A percentile compares a stretch with the other conserved stretches of the same genome.
Evolutionary conservation across 768 basidiomycete species (phyloP).

Genomic region (Russula dissimulans): DNA sequence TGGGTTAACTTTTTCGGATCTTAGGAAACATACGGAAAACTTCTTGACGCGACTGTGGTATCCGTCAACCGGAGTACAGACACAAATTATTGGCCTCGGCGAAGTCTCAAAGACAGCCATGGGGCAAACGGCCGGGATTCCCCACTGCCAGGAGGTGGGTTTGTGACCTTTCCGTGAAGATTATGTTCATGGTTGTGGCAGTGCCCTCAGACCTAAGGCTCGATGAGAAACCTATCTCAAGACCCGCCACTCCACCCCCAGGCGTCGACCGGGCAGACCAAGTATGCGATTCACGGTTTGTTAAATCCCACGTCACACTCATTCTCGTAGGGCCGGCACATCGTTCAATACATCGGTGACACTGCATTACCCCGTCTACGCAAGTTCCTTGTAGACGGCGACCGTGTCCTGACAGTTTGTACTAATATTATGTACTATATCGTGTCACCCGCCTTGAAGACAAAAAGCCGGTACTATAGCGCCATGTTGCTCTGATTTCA

Average conservation of each 20-base stretch:
- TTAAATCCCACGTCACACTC: background rate
- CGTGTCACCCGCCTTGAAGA: conserved; percentile 70
- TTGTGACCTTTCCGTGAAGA: background rate
- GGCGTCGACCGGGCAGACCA: conserved; percentile 38
- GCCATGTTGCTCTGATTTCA: background rate
- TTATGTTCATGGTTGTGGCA: background rate
- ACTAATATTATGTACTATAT: conserved; percentile 80
- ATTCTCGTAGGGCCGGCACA: conserved; percentile 31
- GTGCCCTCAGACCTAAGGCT: conserved; percentile 31
- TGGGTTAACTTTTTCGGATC: background rate
- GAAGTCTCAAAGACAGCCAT: conserved; percentile 53
- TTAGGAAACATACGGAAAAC: conserved; percentile 76
- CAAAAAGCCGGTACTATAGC: conserved; percentile 50
- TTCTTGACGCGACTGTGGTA: conserved; percentile 70
- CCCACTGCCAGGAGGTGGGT: conserved; percentile 49
- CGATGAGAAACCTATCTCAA: conserved; percentile 54
- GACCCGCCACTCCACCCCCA: conserved; percentile 31
- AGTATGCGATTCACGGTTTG: conserved; percentile 27
- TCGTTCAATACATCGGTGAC: conserved; percentile 61
- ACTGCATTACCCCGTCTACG: conserved; percentile 67
- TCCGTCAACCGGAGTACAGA: conserved; percentile 69
- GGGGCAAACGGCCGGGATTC: conserved; percentile 63
- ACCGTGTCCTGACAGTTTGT: conserved; percentile 72
- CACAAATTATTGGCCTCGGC: conserved; percentile 70
- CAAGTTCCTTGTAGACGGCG: conserved; percentile 72